Percentiles rank a stretch among this genome's conserved stretches.
These are phyloP conservation scores for Lentinula lateritia DNA, from an alignment of 768 basidiomycete species.

Conservation along the genomic window DNA sequence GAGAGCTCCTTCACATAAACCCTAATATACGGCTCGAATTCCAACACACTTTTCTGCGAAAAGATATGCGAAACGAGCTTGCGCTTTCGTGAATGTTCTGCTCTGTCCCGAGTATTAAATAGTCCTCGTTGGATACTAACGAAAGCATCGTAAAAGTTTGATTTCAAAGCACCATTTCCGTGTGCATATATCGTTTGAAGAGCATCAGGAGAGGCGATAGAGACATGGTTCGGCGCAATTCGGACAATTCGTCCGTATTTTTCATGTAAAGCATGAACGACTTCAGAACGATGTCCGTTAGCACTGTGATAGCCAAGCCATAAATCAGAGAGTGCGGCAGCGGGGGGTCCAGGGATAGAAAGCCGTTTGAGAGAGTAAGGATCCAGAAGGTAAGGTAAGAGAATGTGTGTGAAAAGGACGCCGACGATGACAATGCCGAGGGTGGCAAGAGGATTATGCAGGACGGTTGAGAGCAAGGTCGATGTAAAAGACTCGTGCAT, in stretches of 20 bases:
- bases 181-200: slow-evolving; percentile 72
- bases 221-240: slow-evolving; percentile 72
- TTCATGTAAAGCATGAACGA: slow-evolving; percentile 67
- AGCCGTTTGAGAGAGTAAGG: slow-evolving; percentile 20
- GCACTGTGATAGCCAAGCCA: slow-evolving; percentile 68
- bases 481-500: not conserved
- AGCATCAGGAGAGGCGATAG: slow-evolving; percentile 73
- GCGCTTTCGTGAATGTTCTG: slow-evolving; percentile 82
- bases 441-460: not conserved
- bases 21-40: slow-evolving; percentile 79
- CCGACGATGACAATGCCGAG: not conserved
- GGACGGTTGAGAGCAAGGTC: not conserved
- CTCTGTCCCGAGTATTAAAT: slow-evolving; percentile 74
- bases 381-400: not conserved
- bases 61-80: slow-evolving; percentile 88
- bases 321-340: slow-evolving; percentile 65
- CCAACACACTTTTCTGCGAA: slow-evolving; percentile 77
- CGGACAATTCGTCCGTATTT: slow-evolving; percentile 75
- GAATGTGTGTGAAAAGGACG: not conserved
- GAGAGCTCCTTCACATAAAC: slow-evolving; percentile 55
- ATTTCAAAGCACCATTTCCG: slow-evolving; percentile 79
- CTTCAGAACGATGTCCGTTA: slow-evolving; percentile 70
- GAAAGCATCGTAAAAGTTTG: slow-evolving; percentile 75
- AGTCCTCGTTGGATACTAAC: slow-evolving; percentile 69
- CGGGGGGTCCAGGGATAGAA: slow-evolving; percentile 58